Conservation (phyloP, 139 green algal species). For the Astrephomene gubernaculifera region DNA sequence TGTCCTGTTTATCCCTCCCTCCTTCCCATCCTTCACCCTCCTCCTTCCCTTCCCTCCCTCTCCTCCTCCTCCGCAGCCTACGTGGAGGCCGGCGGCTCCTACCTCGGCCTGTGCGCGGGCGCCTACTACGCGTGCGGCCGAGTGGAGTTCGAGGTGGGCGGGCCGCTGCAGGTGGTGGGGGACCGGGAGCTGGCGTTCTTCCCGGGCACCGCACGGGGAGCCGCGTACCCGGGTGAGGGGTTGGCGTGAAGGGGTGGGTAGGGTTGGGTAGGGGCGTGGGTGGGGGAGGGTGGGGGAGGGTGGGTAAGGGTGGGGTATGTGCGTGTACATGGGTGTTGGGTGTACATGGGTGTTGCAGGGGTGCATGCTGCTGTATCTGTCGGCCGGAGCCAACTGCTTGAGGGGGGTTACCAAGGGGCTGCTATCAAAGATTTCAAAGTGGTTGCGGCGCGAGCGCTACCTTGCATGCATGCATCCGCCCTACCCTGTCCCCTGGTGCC, state of each 20-base stretch:
- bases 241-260: no score
- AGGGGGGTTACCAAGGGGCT: not conserved
- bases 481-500: not conserved
- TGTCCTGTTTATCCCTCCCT: not conserved
- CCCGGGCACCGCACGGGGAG: conserved; percentile 60
- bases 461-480: not conserved
- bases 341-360: no score
- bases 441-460: not conserved
- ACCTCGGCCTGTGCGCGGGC: conserved; percentile 76
- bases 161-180: conserved; percentile 61
- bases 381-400: not conserved
- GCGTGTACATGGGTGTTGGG: no score
- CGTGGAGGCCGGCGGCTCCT: conserved; percentile 66
- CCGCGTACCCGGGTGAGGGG: conserved; percentile 48
- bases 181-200: conserved; percentile 79
- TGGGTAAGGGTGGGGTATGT: not conserved
- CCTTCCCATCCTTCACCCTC: not conserved
- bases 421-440: not conserved
- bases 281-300: not conserved
- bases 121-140: conserved; percentile 74
- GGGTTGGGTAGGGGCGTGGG: not conserved
- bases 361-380: no score
- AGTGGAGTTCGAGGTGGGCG: conserved; percentile 76
- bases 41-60: not conserved
- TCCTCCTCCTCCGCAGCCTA: conserved; percentile 57